These are phyloP conservation scores for Sergeia podlipaevii DNA, from an alignment of 208 protist species.

Conservation along the genomic window DNA sequence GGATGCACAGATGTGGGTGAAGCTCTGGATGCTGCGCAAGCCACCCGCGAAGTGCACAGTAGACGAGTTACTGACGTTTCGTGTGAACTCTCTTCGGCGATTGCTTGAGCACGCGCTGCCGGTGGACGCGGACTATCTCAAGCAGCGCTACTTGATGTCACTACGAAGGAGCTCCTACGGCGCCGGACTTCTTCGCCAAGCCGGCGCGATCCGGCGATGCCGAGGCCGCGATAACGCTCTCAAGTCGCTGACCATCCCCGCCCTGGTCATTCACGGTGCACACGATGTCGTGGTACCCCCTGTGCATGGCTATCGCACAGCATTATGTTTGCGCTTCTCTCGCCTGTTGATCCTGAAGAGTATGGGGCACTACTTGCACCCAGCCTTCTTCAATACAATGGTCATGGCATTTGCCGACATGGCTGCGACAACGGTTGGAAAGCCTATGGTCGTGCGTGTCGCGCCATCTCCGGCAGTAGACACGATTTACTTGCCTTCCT, in stretches of 20 bases:
- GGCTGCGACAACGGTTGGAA: conserved; percentile 6
- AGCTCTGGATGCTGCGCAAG: conserved; percentile 70
- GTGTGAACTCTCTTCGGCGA: conserved; percentile 36
- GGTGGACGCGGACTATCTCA: conserved; percentile 58
- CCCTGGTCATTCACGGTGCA: conserved; percentile 68
- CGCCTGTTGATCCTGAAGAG: conserved; percentile 58
- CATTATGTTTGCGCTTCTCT: conserved; percentile 44
- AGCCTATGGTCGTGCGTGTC: too few species aligned
- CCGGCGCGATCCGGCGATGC: conserved; percentile 49
- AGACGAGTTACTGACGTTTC: conserved; percentile 70
- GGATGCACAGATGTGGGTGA: conserved; percentile 61
- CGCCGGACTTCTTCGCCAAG: conserved; percentile 61
- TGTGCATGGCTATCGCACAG: conserved; percentile 69
- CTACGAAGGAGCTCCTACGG: conserved; percentile 56
- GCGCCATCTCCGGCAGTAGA: neutral
- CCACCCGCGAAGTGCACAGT: conserved; percentile 52
- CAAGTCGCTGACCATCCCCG: conserved; percentile 29
- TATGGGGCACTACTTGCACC: conserved; percentile 87
- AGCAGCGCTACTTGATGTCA: conserved; percentile 50
- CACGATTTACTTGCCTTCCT: too few species aligned
- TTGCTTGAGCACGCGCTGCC: conserved; percentile 46
- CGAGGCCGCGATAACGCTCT: conserved; percentile 44
- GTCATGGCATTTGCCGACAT: conserved; percentile 28
- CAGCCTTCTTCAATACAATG: conserved; percentile 60
- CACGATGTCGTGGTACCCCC: conserved; percentile 73